Percentiles rank a stretch among this genome's conserved stretches.
Evolutionary conservation across 371 early-diverging fungal species (phyloP).

Genomic region (Saksenaea vasiformis): DNA sequence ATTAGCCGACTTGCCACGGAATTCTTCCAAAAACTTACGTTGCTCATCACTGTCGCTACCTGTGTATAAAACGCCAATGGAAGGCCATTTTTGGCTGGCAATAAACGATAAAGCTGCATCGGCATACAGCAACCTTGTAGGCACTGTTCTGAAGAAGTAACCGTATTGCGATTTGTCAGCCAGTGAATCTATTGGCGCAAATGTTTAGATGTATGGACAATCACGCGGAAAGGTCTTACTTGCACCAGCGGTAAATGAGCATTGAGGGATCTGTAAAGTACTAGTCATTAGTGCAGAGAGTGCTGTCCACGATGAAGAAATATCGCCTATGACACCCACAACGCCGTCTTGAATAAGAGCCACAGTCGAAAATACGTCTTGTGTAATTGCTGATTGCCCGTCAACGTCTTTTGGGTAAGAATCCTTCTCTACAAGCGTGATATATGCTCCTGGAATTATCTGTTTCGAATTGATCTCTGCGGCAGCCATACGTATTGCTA

Average conservation of each 20-base stretch:
- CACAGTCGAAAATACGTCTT: conserved; percentile 41
- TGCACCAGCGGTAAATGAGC: conserved; percentile 32
- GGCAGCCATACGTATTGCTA: conserved; percentile 38
- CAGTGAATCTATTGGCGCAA: conserved; percentile 12
- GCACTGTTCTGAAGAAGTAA: conserved; percentile 37
- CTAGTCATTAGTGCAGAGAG: conserved; percentile 34
- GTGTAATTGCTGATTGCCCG: conserved; percentile 24
- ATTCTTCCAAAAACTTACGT: conserved; percentile 8
- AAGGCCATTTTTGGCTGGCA: conserved; percentile 18
- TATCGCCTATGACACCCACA: conserved; percentile 42
- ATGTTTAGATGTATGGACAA: background rate
- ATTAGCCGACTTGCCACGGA: background rate
- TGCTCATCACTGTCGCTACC: conserved; percentile 20
- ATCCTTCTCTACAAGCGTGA: conserved; percentile 43
- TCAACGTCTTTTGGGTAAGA: conserved; percentile 36
- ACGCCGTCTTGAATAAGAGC: conserved; percentile 32
- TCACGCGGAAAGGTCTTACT: conserved; percentile 1
- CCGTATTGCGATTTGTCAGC: conserved; percentile 11
- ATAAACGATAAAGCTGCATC: conserved; percentile 24
- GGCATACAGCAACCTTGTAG: conserved; percentile 19
- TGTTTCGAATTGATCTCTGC: conserved; percentile 36
- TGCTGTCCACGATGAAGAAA: conserved; percentile 27
- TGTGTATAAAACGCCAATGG: conserved; percentile 25
- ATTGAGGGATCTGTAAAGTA: conserved; percentile 34
- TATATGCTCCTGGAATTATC: conserved; percentile 37